These are phyloP conservation scores for Arthrinium puccinioides DNA, from an alignment of 2,329 filamentous ascomycete species.

Conservation along the genomic window DNA sequence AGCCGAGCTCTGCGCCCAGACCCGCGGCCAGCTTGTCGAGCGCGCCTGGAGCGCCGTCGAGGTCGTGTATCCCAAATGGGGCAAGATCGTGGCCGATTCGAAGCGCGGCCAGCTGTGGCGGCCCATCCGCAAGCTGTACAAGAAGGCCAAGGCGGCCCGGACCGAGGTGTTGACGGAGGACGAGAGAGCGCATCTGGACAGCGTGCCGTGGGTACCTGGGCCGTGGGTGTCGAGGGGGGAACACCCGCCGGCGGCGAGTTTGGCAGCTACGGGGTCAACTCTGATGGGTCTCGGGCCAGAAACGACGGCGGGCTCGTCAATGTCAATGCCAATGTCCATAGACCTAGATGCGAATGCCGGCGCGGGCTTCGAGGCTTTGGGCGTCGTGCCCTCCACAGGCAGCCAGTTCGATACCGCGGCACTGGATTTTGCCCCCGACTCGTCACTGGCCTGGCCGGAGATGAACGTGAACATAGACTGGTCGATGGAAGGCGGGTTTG, in stretches of 20 bases:
- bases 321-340: no score
- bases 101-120: slow-evolving; percentile 44
- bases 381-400: no score
- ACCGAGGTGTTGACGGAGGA: slow-evolving; percentile 17
- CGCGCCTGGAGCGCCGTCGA: slow-evolving; percentile 44
- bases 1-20: slow-evolving; percentile 43
- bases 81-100: slow-evolving; percentile 39
- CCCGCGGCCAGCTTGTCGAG: slow-evolving; percentile 35
- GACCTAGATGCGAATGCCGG: no score
- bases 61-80: slow-evolving; percentile 33
- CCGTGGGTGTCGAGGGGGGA: slow-evolving; percentile 2
- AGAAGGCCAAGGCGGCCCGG: slow-evolving; percentile 37
- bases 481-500: not conserved
- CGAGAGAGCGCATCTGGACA: not conserved
- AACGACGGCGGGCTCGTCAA: no score
- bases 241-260: no score
- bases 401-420: no score
- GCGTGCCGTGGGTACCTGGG: slow-evolving; percentile 3
- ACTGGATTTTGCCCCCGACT: not conserved
- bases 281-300: no score
- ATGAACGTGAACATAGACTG: not conserved
- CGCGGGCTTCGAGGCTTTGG: no score
- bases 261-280: no score
- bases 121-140: slow-evolving; percentile 45
- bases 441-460: not conserved